Conservation (phyloP, 768 basidiomycete species). For the Lactarius hatsudake region DNA sequence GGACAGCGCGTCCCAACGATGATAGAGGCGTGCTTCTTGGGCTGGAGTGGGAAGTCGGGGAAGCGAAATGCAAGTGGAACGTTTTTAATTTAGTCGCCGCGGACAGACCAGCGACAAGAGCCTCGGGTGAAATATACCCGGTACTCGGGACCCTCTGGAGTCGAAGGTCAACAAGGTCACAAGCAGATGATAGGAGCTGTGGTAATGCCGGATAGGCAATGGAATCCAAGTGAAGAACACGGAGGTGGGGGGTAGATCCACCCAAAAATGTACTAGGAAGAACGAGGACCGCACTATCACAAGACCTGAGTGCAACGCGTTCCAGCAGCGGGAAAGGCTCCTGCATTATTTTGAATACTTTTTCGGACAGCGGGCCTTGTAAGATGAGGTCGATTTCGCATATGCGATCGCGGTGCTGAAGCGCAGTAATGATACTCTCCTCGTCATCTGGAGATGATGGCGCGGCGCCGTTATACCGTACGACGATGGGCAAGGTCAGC, state of each 20-base stretch:
- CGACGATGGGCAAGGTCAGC: neutral
- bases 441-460: neutral
- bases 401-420: slow-evolving; percentile 9
- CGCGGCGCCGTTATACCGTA: neutral
- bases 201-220: neutral
- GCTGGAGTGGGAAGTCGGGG: neutral
- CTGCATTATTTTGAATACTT: neutral
- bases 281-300: neutral
- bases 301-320: neutral
- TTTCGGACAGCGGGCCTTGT: neutral
- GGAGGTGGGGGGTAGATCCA: neutral
- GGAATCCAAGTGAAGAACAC: neutral
- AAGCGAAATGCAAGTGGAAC: neutral
- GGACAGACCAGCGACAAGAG: slow-evolving; percentile 1
- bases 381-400: slow-evolving; percentile 2
- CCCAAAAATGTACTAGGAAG: slow-evolving; percentile 7
- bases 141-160: neutral
- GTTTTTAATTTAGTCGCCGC: neutral
- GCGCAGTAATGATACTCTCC: slow-evolving; percentile 1
- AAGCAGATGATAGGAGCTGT: neutral
- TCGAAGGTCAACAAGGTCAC: slow-evolving; percentile 6
- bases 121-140: neutral
- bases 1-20: neutral
- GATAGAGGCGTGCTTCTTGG: neutral
- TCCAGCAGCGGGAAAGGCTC: neutral